A percentile compares a stretch with the other conserved stretches of the same genome.
phyloP scores from a whole-genome alignment of 1,139 yeast genomes.

The Starmera stellimalicola region DNA sequence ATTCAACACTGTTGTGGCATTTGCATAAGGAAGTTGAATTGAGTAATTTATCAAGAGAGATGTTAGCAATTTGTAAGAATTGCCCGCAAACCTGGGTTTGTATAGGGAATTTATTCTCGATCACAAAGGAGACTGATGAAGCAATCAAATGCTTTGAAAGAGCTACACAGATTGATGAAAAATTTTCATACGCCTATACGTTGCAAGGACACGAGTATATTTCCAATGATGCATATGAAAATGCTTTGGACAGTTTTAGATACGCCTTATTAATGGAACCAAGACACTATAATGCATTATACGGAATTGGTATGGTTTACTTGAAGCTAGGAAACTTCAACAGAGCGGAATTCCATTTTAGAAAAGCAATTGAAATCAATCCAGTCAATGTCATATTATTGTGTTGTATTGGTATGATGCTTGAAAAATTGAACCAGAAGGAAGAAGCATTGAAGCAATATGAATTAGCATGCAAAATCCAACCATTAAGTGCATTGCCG shows the following conservation, averaged over 20 bases:
- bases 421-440: conserved; percentile 64
- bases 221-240: conserved; percentile 82
- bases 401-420: conserved; percentile 91
- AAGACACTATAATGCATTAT: conserved; percentile 88
- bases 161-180: conserved; percentile 63
- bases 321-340: conserved; percentile 77
- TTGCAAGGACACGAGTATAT: conserved; percentile 90
- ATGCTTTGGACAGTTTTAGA: conserved; percentile 79
- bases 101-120: conserved; percentile 80
- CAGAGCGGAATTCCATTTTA: conserved; percentile 79
- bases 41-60: conserved; percentile 73
- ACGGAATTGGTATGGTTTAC: conserved; percentile 94
- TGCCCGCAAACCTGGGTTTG: conserved; percentile 89
- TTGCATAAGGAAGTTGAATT: conserved; percentile 74
- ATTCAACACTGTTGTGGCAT: conserved; percentile 90
- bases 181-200: conserved; percentile 82
- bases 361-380: conserved; percentile 80
- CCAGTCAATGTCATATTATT: conserved; percentile 85
- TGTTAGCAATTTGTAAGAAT: conserved; percentile 54
- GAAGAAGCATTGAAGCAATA: conserved; percentile 76
- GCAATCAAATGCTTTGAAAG: conserved; percentile 83
- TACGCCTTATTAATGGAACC: conserved; percentile 68
- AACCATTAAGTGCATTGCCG: conserved; percentile 81
- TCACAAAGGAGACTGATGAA: conserved; percentile 79
- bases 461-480: conserved; percentile 73